Conservation (phyloP, 257 asterid species). For the Coffea canephora region DNA sequence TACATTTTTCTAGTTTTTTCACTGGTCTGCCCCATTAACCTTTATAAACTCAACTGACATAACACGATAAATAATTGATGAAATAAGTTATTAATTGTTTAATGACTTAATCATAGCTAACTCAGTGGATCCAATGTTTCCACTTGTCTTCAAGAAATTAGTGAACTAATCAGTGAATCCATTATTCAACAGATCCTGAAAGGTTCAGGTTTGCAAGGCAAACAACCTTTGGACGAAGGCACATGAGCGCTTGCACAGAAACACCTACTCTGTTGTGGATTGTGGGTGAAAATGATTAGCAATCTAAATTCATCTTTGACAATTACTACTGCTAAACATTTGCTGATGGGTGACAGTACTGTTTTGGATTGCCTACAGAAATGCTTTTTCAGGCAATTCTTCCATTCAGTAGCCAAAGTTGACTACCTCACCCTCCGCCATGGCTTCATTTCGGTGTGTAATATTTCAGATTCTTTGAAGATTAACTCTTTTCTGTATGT, state of each 20-base stretch:
- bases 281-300: constrained; percentile 33
- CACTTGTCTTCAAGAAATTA: background rate
- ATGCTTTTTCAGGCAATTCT: constrained; percentile 77
- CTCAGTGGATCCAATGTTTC: background rate
- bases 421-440: constrained; percentile 84
- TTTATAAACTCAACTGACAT: background rate
- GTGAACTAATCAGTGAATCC: background rate
- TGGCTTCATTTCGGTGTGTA: constrained; percentile 68
- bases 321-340: too few relatives aligned
- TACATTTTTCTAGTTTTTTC: background rate
- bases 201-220: constrained; percentile 66
- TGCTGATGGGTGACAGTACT: background rate
- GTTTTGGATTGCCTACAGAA: constrained; percentile 34
- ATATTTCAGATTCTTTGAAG: background rate
- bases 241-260: constrained; percentile 34
- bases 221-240: constrained; percentile 71
- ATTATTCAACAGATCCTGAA: constrained; percentile 47
- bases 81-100: background rate
- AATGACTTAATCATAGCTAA: background rate
- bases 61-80: background rate
- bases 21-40: background rate
- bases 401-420: constrained; percentile 60
- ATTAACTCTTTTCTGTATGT: background rate
- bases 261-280: constrained; percentile 43
- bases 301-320: too few relatives aligned